A percentile compares a stretch with the other conserved stretches of the same genome.
Evolutionary conservation across 2,329 filamentous ascomycete species (phyloP).

Genomic region (Fusarium beomiforme): DNA sequence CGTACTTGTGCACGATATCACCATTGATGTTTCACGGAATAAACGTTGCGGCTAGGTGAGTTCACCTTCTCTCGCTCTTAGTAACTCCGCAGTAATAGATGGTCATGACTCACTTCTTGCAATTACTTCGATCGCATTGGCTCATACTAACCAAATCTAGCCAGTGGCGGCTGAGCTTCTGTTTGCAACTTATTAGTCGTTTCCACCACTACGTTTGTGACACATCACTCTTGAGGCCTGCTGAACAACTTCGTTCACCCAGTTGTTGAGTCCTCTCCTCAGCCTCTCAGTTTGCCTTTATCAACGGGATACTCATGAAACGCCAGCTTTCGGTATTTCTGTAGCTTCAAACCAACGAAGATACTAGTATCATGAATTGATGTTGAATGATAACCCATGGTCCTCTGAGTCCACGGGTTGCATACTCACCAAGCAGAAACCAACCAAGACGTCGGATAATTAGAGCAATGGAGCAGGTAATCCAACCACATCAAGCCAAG

Average conservation of each 20-base stretch:
- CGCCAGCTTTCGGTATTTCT: no score
- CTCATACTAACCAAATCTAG: neutral
- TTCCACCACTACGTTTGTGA: neutral
- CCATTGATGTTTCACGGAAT: neutral
- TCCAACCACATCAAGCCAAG: no score
- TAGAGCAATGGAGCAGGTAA: no score
- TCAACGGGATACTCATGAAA: neutral
- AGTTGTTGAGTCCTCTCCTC: neutral
- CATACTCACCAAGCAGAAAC: no score
- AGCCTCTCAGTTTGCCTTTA: neutral
- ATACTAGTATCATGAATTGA: no score
- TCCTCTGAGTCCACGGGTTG: no score
- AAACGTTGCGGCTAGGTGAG: no score
- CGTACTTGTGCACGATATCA: neutral
- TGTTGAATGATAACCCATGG: no score
- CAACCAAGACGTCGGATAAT: no score
- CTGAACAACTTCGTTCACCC: neutral
- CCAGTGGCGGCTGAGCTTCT: slow-evolving; percentile 4
- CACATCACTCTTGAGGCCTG: neutral
- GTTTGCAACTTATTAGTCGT: neutral
- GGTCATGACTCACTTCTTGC: neutral
- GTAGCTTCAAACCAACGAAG: no score
- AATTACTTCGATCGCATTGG: slow-evolving; percentile 2
- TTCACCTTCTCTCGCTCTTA: no score
- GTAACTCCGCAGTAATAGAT: no score